Base-by-base conservation (phyloP, 345 rosid species). In the Linum lewisii region DNA sequence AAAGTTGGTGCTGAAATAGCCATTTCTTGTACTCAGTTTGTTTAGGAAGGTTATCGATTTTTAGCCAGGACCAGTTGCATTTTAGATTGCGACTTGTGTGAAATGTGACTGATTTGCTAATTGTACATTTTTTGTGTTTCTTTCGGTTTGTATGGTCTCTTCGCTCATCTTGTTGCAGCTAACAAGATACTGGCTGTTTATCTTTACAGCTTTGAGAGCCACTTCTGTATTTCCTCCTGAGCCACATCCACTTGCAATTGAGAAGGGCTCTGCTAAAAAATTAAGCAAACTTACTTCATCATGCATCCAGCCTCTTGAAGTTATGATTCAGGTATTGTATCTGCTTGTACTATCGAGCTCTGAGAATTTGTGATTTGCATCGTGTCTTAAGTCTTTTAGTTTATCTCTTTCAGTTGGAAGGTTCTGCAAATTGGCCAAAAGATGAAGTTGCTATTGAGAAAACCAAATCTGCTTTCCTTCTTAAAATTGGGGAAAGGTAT, bases 391-490 rank as follows among this genome's bases (percentile, higher is more conserved):
- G 23, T 52, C 25, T 21, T n/a, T 52, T 1, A 42, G 9, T 42
- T 66, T 63, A 34, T 69, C 54, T 69, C 29, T 70, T 72, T 24
- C 70, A 88, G 98, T 75, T 88, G 80, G 98, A 88, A 81, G 97
- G 98, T 61, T 92, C 98, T 73, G 98, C 95, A 53, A 86, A 80
- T 71, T 92, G 98, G 98, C 95, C 97, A 25, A 77, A 81, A 87
- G 91, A 85, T 78, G 87, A 82, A 63, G 69, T 81, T 45, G 88
- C 90, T 14, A 78, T 86, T 72, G 93, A 84, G 85, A 92, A 81
- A 79, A 92, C 97, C 37, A 92, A 88, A 76, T 69, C 82, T 25
- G 93, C 88, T 26, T 92, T 92, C 78, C 97, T 92, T 69, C 78
- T 86, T 58, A 73, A 88, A 77, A 86, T 92, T 73, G 98, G 87